A percentile compares a stretch with the other conserved stretches of the same genome.
phyloP scores from a whole-genome alignment of 2,329 filamentous ascomycete genomes.

The Paecilomyces dactylethromorphus region DNA sequence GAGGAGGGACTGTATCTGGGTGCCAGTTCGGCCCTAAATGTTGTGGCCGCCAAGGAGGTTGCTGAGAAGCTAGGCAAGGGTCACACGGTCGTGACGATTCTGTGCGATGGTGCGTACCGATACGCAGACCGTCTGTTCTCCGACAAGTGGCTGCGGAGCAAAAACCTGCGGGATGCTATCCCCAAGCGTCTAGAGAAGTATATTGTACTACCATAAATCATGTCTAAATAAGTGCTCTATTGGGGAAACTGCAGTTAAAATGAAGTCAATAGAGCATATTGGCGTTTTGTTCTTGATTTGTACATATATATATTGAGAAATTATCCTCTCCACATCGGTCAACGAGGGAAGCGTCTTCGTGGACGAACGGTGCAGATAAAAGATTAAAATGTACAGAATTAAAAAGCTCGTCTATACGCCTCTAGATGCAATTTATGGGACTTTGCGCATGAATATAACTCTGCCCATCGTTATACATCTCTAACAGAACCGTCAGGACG shows the following conservation, averaged over 20 bases:
- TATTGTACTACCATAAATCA: constrained; percentile 74
- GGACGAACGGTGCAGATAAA: too few species aligned
- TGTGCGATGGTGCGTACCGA: constrained; percentile 94
- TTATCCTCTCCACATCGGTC: neutral
- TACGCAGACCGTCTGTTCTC: constrained; percentile 95
- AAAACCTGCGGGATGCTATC: constrained; percentile 74
- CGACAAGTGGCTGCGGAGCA: constrained; percentile 79
- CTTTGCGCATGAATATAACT: too few species aligned
- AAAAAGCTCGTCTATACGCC: too few species aligned
- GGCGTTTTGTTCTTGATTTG: neutral
- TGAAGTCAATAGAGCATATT: neutral
- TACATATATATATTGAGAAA: neutral
- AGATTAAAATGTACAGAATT: too few species aligned
- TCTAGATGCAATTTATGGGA: too few species aligned
- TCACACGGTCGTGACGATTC: constrained; percentile 84
- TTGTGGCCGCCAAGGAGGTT: constrained; percentile 89
- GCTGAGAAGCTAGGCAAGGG: constrained; percentile 84
- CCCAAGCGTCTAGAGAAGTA: constrained; percentile 86
- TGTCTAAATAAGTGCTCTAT: neutral
- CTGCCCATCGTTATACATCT: too few species aligned
- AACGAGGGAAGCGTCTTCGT: neutral
- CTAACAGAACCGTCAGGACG: too few species aligned
- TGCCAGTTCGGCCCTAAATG: constrained; percentile 88
- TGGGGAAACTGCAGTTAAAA: neutral
- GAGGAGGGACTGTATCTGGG: constrained; percentile 95